phyloP scores from a whole-genome alignment of 257 asterid genomes.

The Solanum corneliomulleri region DNA sequence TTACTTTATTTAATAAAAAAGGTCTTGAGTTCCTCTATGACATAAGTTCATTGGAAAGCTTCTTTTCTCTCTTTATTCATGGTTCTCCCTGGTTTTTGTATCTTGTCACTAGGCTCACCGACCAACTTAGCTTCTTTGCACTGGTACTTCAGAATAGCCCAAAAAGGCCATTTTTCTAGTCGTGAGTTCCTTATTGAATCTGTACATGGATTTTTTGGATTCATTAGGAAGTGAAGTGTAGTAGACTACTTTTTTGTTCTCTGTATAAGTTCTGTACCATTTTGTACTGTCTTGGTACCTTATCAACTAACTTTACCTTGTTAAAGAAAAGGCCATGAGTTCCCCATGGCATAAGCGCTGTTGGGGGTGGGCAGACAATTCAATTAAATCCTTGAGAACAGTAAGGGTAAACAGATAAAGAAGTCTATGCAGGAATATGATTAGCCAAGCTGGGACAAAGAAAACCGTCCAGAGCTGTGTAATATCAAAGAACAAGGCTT shows the following conservation, averaged over 20 bases:
- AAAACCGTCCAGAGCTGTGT: neutral
- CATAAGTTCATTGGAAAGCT: neutral
- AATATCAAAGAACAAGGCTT: neutral
- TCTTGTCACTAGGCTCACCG: neutral
- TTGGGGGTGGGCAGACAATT: neutral
- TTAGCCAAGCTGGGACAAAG: neutral
- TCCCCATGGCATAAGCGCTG: neutral
- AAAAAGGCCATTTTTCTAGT: neutral
- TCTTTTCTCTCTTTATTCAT: neutral
- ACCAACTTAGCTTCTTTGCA: neutral
- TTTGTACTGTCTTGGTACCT: neutral
- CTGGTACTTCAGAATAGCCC: neutral
- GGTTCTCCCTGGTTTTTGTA: neutral
- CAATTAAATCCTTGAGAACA: neutral
- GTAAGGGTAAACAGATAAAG: neutral
- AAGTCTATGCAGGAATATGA: neutral
- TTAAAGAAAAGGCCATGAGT: neutral
- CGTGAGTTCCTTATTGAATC: neutral
- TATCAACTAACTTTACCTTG: neutral
- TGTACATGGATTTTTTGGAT: neutral
- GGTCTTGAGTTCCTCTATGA: neutral
- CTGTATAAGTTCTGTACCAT: neutral
- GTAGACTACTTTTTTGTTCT: neutral
- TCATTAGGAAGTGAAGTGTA: neutral
- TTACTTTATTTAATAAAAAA: neutral